A percentile compares a stretch with the other conserved stretches of the same genome.
Conservation (phyloP, 495 filamentous ascomycete species). For the Evernia prunastri region DNA sequence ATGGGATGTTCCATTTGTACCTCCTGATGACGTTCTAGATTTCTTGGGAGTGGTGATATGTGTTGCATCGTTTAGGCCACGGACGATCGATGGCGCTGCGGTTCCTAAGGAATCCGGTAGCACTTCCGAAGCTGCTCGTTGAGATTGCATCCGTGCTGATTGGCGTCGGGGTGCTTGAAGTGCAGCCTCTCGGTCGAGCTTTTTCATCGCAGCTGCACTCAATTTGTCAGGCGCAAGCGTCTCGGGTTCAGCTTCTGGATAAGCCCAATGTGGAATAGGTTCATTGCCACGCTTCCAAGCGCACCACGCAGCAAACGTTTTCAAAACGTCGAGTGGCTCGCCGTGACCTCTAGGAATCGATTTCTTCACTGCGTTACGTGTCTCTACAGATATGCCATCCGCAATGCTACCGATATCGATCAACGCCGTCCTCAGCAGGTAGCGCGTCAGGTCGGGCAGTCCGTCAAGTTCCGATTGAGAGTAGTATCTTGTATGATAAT, state of each 20-base stretch:
- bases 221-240: constrained; percentile 26
- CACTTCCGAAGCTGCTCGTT: constrained; percentile 16
- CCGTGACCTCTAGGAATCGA: constrained; percentile 59
- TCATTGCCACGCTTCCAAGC: constrained; percentile 72
- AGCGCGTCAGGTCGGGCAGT: constrained; percentile 54
- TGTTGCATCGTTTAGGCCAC: neutral
- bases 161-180: constrained; percentile 27
- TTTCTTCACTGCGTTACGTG: constrained; percentile 52
- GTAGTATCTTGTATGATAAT: constrained; percentile 59
- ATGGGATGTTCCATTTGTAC: constrained; percentile 36
- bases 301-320: constrained; percentile 62
- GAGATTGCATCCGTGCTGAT: constrained; percentile 27
- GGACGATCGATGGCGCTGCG: neutral
- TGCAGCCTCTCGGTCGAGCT: constrained; percentile 29
- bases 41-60: constrained; percentile 25
- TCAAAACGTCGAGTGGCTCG: constrained; percentile 55
- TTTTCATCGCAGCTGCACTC: constrained; percentile 29
- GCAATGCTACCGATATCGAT: constrained; percentile 57
- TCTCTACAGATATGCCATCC: constrained; percentile 52
- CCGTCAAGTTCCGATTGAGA: constrained; percentile 65
- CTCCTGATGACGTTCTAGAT: constrained; percentile 32
- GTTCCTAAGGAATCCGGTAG: neutral
- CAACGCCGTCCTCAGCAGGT: constrained; percentile 61
- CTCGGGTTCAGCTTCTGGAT: constrained; percentile 35
- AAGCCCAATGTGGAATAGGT: constrained; percentile 59